phyloP scores from a whole-genome alignment of 306 rosid species.

The Glycine soja region DNA sequence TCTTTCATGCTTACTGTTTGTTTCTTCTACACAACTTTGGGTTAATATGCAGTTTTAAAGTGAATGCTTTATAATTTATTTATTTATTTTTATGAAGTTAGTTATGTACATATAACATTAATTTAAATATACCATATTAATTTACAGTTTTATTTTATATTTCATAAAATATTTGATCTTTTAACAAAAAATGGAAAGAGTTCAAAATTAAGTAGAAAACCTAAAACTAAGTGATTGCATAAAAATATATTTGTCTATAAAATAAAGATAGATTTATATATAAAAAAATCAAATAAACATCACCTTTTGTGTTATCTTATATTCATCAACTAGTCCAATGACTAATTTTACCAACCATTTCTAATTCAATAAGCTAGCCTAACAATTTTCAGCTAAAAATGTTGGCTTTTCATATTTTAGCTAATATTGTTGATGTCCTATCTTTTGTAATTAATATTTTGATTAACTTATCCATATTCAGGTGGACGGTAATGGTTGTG shows the following conservation, averaged over 20 bases:
- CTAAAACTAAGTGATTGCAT: not conserved
- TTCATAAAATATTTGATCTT: too few species aligned
- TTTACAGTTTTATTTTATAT: too few species aligned
- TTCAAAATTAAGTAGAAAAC: not conserved
- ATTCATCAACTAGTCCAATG: not conserved
- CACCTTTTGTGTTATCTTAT: not conserved
- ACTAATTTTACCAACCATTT: not conserved
- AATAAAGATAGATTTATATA: too few species aligned
- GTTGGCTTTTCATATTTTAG: not conserved
- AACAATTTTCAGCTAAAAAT: not conserved
- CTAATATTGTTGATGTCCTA: conserved; percentile 5
- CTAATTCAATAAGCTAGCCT: not conserved
- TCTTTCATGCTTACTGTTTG: conserved; percentile 31
- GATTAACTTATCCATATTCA: conserved; percentile 50
- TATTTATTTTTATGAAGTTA: conserved; percentile 20
- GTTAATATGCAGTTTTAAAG: conserved; percentile 26
- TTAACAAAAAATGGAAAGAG: not conserved
- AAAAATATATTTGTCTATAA: not conserved
- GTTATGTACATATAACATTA: conserved; percentile 17
- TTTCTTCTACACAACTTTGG: not conserved
- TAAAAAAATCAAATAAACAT: not conserved
- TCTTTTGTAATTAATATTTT: conserved; percentile 24
- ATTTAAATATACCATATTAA: not conserved
- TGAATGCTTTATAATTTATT: conserved; percentile 29
- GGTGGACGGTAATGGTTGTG: conserved; percentile 82